Percentiles rank a stretch among this genome's conserved stretches.
phyloP scores from a whole-genome alignment of 2,329 filamentous ascomycete species.

The Colletotrichum destructivum region DNA sequence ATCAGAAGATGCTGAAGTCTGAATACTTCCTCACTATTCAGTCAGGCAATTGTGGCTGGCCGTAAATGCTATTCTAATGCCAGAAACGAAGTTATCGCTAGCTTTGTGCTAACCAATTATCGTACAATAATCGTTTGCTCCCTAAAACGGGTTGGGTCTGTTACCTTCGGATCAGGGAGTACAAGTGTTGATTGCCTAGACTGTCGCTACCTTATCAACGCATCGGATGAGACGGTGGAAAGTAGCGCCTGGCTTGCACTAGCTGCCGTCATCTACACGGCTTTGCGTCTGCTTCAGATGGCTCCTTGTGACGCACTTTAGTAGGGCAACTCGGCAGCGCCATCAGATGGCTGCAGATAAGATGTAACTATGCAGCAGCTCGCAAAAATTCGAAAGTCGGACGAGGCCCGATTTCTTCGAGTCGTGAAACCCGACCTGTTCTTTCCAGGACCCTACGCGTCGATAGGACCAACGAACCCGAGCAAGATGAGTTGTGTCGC shows the following conservation, averaged over 20 bases:
- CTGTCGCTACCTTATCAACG: slow-evolving; percentile 5
- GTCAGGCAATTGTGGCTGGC: not conserved
- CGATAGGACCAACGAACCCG: slow-evolving; percentile 1
- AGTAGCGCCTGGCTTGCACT: slow-evolving; percentile 1
- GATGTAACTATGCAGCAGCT: not conserved
- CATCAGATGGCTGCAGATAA: not conserved
- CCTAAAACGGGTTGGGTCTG: not conserved
- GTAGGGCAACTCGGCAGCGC: not conserved
- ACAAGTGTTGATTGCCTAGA: not conserved
- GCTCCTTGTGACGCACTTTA: not conserved
- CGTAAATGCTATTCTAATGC: slow-evolving; percentile 16
- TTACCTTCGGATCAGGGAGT: not conserved
- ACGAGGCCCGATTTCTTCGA: not conserved
- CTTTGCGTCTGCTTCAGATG: slow-evolving; percentile 1
- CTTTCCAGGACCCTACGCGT: slow-evolving; percentile 2
- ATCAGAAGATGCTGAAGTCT: not conserved
- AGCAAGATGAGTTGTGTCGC: slow-evolving; percentile 17
- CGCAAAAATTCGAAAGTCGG: not conserved
- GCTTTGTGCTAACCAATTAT: not conserved
- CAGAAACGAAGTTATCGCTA: slow-evolving; percentile 1
- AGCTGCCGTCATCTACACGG: not conserved
- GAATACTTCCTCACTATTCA: too few relatives aligned
- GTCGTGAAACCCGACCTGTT: not conserved
- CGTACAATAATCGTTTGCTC: not conserved
- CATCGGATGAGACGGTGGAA: slow-evolving; percentile 11